Percentiles rank a stretch among this genome's conserved stretches.
These are phyloP conservation scores for Fusarium clavum DNA, from an alignment of 2,329 filamentous ascomycete species.

Conservation along the genomic window DNA sequence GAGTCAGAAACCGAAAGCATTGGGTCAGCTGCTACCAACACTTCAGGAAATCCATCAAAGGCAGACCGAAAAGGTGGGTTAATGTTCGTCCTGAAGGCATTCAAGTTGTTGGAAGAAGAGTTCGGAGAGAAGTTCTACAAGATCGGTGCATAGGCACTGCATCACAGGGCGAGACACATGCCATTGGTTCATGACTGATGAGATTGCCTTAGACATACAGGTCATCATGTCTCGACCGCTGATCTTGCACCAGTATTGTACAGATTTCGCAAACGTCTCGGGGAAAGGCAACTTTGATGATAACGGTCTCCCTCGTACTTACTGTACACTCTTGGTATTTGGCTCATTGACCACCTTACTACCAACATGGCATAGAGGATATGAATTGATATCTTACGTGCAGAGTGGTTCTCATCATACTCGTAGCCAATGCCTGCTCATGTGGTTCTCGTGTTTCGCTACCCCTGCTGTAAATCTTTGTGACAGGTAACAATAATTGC, in stretches of 20 bases:
- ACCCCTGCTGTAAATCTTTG: conserved; percentile 13
- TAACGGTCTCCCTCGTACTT: not conserved
- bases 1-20: conserved; percentile 48
- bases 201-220: not conserved
- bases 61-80: conserved; percentile 59
- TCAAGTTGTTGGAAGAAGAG: conserved; percentile 66
- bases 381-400: not conserved
- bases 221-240: not conserved
- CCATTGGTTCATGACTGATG: not conserved
- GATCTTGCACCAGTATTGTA: not conserved
- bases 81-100: conserved; percentile 68
- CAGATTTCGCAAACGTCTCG: not conserved
- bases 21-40: conserved; percentile 41
- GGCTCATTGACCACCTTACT: conserved; percentile 1
- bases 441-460: conserved; percentile 18
- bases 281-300: not conserved
- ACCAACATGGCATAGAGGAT: not conserved
- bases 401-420: not conserved
- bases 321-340: not conserved
- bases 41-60: conserved; percentile 5
- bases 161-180: too few relatives aligned
- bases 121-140: conserved; percentile 74
- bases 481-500: conserved; percentile 20
- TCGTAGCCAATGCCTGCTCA: conserved; percentile 5
- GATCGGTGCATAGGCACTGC: conserved; percentile 65